These are phyloP conservation scores for Boletus fagicola DNA, from an alignment of 768 basidiomycete species.

Conservation along the genomic window DNA sequence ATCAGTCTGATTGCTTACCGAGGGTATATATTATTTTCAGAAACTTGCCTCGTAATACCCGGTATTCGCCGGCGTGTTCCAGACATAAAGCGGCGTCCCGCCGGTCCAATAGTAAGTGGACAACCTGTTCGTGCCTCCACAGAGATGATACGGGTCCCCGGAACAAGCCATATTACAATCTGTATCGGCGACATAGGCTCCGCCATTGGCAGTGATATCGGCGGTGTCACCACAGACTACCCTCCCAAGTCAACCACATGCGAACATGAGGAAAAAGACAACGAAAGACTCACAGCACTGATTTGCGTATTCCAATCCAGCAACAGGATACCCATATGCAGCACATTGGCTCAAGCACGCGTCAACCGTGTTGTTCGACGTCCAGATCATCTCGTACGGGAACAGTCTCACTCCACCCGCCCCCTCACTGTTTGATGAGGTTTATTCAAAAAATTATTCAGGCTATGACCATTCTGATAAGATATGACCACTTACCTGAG, in stretches of 20 bases:
- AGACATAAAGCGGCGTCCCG: conserved; percentile 49
- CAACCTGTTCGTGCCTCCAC: conserved; percentile 57
- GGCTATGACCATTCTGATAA: neutral
- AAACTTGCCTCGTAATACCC: conserved; percentile 66
- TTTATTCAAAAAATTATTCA: neutral
- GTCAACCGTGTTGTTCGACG: conserved; percentile 59
- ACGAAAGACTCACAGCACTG: conserved; percentile 63
- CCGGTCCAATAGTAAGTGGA: conserved; percentile 56
- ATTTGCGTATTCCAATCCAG: conserved; percentile 65
- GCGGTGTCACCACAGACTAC: conserved; percentile 68
- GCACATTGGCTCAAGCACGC: conserved; percentile 69
- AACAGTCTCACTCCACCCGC: conserved; percentile 45
- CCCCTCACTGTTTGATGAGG: conserved; percentile 43
- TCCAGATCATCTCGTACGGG: conserved; percentile 58
- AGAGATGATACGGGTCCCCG: conserved; percentile 69
- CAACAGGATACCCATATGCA: conserved; percentile 67
- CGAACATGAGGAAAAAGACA: neutral
- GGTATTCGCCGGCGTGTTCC: conserved; percentile 63
- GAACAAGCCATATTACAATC: conserved; percentile 56
- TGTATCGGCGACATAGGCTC: conserved; percentile 33
- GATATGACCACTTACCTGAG: conserved; percentile 45
- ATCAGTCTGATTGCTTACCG: neutral
- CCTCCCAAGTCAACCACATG: neutral
- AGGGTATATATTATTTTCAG: neutral
- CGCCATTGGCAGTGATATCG: conserved; percentile 44